Evolutionary conservation across 345 rosid species (phyloP).

Genomic region (Hypericum androsaemum): DNA sequence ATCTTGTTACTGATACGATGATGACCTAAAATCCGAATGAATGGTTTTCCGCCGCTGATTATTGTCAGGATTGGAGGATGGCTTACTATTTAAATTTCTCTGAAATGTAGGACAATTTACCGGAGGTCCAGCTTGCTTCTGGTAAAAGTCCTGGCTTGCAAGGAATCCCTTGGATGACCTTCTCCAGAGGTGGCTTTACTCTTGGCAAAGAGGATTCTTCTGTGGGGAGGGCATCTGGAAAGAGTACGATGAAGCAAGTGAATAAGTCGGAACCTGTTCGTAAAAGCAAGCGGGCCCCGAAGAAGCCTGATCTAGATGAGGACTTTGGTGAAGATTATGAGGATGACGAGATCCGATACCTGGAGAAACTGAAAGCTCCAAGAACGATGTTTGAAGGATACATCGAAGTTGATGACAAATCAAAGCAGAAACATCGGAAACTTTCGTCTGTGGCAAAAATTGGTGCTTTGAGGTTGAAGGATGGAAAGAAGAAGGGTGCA

Average conservation of each 20-base stretch:
- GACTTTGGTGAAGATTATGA: conserved; percentile 52
- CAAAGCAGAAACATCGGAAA: conserved; percentile 46
- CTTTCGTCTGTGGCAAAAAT: conserved; percentile 43
- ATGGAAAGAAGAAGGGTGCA: conserved; percentile 44
- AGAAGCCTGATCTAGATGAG: conserved; percentile 50
- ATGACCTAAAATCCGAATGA: conserved; percentile 4
- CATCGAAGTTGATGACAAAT: conserved; percentile 49
- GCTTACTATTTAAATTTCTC: conserved; percentile 16
- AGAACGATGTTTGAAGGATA: conserved; percentile 26
- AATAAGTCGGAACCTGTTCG: conserved; percentile 49
- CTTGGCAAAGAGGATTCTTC: conserved; percentile 46
- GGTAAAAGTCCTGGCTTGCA: conserved; percentile 49
- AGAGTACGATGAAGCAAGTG: conserved; percentile 40
- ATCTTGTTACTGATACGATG: conserved; percentile 15
- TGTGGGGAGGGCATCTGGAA: conserved; percentile 38
- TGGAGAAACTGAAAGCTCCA: conserved; percentile 64
- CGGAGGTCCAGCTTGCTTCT: conserved; percentile 30
- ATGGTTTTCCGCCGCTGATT: conserved; percentile 5
- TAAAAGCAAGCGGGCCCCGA: conserved; percentile 68
- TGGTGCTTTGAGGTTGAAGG: conserved; percentile 31
- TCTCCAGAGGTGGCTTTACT: conserved; percentile 40
- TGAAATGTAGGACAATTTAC: conserved; percentile 46
- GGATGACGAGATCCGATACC: conserved; percentile 79
- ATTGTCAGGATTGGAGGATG: conserved; percentile 10
- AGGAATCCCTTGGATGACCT: conserved; percentile 74